These are phyloP conservation scores for Radiomyces spectabilis DNA, from an alignment of 192 early-diverging fungal genomes.

Conservation along the genomic window DNA sequence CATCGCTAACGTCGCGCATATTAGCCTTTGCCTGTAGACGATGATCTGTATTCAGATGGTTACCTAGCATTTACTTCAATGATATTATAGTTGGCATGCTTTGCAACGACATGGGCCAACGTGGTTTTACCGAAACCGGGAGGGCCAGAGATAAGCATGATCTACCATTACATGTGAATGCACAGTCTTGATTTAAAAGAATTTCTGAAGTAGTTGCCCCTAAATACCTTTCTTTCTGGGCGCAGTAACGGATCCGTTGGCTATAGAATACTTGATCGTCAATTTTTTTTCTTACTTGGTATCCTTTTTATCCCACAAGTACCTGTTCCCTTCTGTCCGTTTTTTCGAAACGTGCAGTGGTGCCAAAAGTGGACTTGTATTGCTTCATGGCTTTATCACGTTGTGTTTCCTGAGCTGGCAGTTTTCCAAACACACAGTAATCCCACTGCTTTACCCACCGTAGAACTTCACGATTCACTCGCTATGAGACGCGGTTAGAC, in stretches of 20 bases:
- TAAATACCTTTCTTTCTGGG: constrained; percentile 50
- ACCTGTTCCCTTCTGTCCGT: neutral
- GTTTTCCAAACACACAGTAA: constrained; percentile 78
- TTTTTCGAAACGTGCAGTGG: neutral
- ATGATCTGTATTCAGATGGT: constrained; percentile 4
- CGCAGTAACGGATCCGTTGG: constrained; percentile 40
- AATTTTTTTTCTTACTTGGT: neutral
- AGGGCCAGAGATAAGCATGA: constrained; percentile 77
- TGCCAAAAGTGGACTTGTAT: constrained; percentile 10
- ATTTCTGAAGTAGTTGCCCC: constrained; percentile 1
- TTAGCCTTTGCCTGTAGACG: constrained; percentile 10
- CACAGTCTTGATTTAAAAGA: neutral
- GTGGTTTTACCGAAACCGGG: constrained; percentile 97
- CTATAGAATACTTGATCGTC: neutral
- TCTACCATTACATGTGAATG: no score
- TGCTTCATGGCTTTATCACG: constrained; percentile 14
- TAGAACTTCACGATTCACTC: constrained; percentile 80
- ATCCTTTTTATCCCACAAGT: neutral
- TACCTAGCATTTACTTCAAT: constrained; percentile 90
- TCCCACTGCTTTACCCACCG: constrained; percentile 98
- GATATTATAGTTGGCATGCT: constrained; percentile 84
- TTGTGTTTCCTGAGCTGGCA: constrained; percentile 6
- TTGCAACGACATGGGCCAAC: constrained; percentile 85
- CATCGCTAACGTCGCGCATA: no score
- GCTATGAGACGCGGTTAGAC: no score